Conservation (phyloP, 78 protist species). For the Polysphondylium violaceum region DNA sequence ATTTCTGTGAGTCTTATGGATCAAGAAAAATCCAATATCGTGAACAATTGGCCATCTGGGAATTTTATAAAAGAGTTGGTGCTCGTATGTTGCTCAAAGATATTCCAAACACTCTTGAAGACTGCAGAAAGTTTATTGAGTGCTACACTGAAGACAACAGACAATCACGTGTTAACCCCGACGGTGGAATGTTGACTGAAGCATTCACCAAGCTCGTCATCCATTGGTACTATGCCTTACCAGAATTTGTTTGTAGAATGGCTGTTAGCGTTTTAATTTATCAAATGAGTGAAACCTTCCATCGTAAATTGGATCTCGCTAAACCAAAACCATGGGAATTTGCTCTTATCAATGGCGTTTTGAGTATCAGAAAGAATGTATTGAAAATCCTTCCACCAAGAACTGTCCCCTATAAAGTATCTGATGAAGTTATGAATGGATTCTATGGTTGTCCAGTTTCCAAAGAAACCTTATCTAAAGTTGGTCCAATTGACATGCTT, state of each 20-base stretch:
- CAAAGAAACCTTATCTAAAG: constrained; percentile 8
- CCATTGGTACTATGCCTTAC: constrained; percentile 36
- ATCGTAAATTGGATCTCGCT: constrained; percentile 13
- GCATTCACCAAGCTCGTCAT: constrained; percentile 24
- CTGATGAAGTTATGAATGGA: not conserved
- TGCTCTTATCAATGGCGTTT: not conserved
- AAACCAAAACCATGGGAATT: not conserved
- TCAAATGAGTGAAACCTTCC: constrained; percentile 32
- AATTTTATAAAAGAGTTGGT: constrained; percentile 43
- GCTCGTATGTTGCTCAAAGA: constrained; percentile 11
- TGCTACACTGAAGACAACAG: constrained; percentile 30
- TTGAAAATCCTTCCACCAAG: constrained; percentile 18
- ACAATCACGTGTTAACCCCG: constrained; percentile 7
- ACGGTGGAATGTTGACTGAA: constrained; percentile 9
- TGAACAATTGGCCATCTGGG: constrained; percentile 16
- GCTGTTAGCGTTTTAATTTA: constrained; percentile 11
- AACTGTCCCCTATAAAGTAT: not conserved
- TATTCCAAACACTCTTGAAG: not conserved
- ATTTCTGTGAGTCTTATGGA: constrained; percentile 23
- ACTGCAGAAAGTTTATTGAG: constrained; percentile 9
- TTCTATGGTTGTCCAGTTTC: constrained; percentile 14
- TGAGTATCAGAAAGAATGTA: not conserved
- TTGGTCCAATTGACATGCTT: constrained; percentile 30
- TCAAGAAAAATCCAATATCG: not conserved
- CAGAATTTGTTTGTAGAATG: not conserved